A percentile compares a stretch with the other conserved stretches of the same genome.
Evolutionary conservation across 106 monocot species (phyloP).

Genomic region (Apostasia shenzhenica): DNA sequence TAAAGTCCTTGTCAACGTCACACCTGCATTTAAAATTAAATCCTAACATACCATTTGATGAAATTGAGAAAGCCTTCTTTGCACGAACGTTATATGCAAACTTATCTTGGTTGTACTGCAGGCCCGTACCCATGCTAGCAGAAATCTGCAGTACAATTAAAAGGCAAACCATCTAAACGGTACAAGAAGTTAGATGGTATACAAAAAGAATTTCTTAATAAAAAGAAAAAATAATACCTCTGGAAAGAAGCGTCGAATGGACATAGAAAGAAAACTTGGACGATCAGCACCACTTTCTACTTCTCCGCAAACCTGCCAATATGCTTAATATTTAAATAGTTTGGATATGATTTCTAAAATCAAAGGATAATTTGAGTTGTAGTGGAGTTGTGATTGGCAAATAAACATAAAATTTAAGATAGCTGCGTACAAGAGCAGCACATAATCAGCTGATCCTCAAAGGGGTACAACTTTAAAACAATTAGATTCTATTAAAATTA

Average conservation of each 20-base stretch:
- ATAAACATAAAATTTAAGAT: too few species aligned
- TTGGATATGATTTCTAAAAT: too few species aligned
- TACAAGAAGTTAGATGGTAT: background rate
- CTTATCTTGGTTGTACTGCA: conserved; percentile 33
- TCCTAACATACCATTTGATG: conserved; percentile 31
- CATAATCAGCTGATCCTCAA: too few species aligned
- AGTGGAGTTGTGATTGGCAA: too few species aligned
- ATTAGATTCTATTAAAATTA: too few species aligned
- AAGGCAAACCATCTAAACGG: background rate
- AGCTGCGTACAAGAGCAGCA: too few species aligned
- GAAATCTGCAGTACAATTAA: conserved; percentile 34
- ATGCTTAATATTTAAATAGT: background rate
- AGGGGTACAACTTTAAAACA: too few species aligned
- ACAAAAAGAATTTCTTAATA: background rate
- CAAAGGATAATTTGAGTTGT: too few species aligned
- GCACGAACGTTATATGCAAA: conserved; percentile 51
- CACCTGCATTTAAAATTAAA: conserved; percentile 74
- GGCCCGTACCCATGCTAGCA: conserved; percentile 50
- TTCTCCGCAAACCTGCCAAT: conserved; percentile 74
- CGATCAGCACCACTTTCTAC: conserved; percentile 46
- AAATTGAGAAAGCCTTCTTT: conserved; percentile 61
- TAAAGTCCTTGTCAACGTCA: conserved; percentile 59
- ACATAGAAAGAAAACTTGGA: conserved; percentile 52
- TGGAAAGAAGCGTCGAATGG: conserved; percentile 60
- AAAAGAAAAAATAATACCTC: conserved; percentile 20